A percentile compares a stretch with the other conserved stretches of the same genome.
These are phyloP conservation scores for Phanerodontia chrysosporium DNA, from an alignment of 768 basidiomycete genomes.

Conservation along the genomic window DNA sequence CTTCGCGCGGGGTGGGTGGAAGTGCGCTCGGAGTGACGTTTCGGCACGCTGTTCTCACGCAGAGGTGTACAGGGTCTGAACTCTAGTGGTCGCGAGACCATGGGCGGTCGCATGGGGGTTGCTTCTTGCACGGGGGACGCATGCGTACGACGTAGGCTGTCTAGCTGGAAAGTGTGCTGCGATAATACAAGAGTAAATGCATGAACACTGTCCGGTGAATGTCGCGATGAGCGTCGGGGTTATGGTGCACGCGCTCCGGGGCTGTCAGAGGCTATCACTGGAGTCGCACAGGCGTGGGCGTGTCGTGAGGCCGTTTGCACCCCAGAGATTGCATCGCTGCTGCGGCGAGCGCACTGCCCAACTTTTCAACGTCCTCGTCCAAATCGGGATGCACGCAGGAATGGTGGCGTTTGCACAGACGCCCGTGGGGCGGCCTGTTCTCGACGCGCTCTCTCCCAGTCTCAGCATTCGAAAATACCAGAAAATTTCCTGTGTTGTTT, in stretches of 20 bases:
- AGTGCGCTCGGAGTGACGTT: not conserved
- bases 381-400: not conserved
- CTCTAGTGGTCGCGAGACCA: not conserved
- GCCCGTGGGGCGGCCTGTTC: not conserved
- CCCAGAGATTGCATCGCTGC: not conserved
- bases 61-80: not conserved
- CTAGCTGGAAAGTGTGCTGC: no score
- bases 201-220: not conserved
- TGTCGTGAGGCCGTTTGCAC: not conserved
- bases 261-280: not conserved
- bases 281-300: not conserved
- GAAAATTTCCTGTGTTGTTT: not conserved
- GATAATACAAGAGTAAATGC: no score
- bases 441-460: not conserved
- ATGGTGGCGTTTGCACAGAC: slow-evolving; percentile 2
- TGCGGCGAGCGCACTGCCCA: not conserved
- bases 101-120: no score
- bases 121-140: no score
- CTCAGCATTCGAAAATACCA: not conserved
- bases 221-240: not conserved
- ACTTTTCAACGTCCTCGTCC: not conserved
- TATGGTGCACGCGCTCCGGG: not conserved
- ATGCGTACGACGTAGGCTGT: no score
- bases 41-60: not conserved
- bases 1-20: not conserved